These are phyloP conservation scores for Colletotrichum caudatum DNA, from an alignment of 2,329 filamentous ascomycete genomes.

Conservation along the genomic window DNA sequence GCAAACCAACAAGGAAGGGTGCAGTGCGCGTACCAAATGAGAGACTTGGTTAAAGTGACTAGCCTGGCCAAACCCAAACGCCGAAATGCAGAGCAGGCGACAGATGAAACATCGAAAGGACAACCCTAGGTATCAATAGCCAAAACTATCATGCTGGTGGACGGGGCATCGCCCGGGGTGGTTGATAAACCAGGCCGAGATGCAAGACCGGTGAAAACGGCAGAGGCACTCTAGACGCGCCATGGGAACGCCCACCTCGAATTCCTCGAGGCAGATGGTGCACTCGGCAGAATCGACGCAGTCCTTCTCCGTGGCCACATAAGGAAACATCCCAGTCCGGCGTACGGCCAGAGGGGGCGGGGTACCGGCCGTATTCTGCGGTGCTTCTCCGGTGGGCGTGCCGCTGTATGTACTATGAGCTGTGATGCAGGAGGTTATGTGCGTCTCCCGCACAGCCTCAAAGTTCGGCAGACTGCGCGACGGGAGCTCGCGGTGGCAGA, in stretches of 20 bases:
- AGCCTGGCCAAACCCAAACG: constrained; percentile 30
- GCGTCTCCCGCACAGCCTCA: constrained; percentile 66
- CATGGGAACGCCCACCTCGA: constrained; percentile 71
- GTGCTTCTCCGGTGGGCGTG: constrained; percentile 45
- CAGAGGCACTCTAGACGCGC: constrained; percentile 76
- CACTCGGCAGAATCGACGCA: constrained; percentile 76
- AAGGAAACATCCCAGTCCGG: constrained; percentile 72
- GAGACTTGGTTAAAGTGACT: constrained; percentile 28
- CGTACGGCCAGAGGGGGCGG: constrained; percentile 54
- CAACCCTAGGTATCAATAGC: constrained; percentile 54
- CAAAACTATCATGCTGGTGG: constrained; percentile 73
- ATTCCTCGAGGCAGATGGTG: constrained; percentile 76
- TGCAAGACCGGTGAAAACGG: constrained; percentile 72
- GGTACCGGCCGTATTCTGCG: constrained; percentile 42
- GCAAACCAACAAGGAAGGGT: neutral
- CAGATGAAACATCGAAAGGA: constrained; percentile 1
- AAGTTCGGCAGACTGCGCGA: constrained; percentile 65
- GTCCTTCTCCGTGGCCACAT: constrained; percentile 75
- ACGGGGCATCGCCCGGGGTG: constrained; percentile 74
- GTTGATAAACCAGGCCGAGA: constrained; percentile 71
- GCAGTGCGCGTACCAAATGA: constrained; percentile 14
- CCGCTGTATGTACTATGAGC: constrained; percentile 64
- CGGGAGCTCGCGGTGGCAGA: constrained; percentile 80
- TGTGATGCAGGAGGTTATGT: constrained; percentile 70
- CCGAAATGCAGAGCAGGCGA: constrained; percentile 23